Conservation (phyloP, 1,284 basidiomycete species). For the Meripilus lineatus region DNA sequence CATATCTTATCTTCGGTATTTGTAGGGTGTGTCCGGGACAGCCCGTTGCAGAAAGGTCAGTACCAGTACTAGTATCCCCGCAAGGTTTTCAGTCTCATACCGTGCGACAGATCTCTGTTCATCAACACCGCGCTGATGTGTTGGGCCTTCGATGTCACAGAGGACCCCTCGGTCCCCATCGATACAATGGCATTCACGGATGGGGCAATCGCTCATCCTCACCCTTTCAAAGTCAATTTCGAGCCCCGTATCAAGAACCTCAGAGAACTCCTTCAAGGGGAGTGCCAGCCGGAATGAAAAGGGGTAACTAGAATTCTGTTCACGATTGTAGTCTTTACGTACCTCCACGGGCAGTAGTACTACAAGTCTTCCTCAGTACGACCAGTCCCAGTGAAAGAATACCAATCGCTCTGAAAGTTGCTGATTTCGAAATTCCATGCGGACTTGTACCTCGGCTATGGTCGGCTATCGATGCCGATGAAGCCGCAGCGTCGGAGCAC, state of each 20-base stretch:
- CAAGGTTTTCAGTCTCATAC: too few species aligned
- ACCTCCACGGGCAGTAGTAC: too few species aligned
- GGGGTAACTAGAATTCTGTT: too few species aligned
- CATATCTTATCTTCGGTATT: background rate
- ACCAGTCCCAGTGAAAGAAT: too few species aligned
- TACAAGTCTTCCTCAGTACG: too few species aligned
- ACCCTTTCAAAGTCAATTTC: slow-evolving; percentile 50
- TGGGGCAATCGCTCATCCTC: slow-evolving; percentile 50
- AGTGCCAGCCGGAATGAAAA: too few species aligned
- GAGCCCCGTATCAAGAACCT: slow-evolving; percentile 14
- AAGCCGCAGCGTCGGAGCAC: too few species aligned
- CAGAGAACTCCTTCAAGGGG: slow-evolving; percentile 7
- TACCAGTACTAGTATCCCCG: background rate
- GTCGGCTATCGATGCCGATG: too few species aligned
- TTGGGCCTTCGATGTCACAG: slow-evolving; percentile 53
- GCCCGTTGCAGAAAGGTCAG: slow-evolving; percentile 49
- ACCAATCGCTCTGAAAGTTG: too few species aligned
- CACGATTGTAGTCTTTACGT: too few species aligned
- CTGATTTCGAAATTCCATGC: too few species aligned
- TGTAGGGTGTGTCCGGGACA: slow-evolving; percentile 54
- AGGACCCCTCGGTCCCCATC: slow-evolving; percentile 46
- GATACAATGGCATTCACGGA: slow-evolving; percentile 54
- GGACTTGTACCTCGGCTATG: too few species aligned
- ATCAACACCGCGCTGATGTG: slow-evolving; percentile 52
- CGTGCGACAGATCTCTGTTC: slow-evolving; percentile 42